These are phyloP conservation scores for sunflower (Helianthus annuus) DNA, from an alignment of 129 eudicot species.

Conservation along the genomic window HanXRQr2.0-SUNRISE NC_035433.2:91224173-91224672, in stretches of 20 bases:
- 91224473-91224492: no score
- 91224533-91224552: no score
- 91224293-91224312: slow-evolving; percentile 53
- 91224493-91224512: no score
- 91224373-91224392: slow-evolving; percentile 17
- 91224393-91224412: background rate
- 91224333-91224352: slow-evolving; percentile 65
- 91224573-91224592: no score
- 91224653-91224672: background rate
- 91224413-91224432: background rate
- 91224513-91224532: no score
- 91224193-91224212: slow-evolving; percentile 1
- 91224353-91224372: slow-evolving; percentile 9
- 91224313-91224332: slow-evolving; percentile 89
- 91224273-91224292: slow-evolving; percentile 86
- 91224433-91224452: slow-evolving; percentile 7
- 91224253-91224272: slow-evolving; percentile 84
- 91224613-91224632: no score
- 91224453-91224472: no score
- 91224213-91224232: slow-evolving; percentile 58
- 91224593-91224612: no score
- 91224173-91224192: background rate
- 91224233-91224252: slow-evolving; percentile 88
- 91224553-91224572: no score
- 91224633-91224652: no score